Percentiles rank a stretch among this genome's conserved stretches.
Conservation (phyloP, 2,329 filamentous ascomycete genomes). For the Fusarium illudens region DNA sequence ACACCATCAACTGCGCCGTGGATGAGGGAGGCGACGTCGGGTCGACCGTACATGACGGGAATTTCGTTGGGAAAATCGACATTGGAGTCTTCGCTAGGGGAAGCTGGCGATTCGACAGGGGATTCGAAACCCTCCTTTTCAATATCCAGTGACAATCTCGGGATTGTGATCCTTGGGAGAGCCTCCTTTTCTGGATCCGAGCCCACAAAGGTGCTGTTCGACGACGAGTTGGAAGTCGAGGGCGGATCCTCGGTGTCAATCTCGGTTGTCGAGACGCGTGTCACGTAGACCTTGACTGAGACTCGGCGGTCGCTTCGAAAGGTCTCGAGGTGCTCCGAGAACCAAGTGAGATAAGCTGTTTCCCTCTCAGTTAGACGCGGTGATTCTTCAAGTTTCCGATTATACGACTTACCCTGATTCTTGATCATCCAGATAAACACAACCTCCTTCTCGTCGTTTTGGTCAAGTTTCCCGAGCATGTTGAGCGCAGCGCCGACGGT, state of each 20-base stretch:
- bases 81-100: background rate
- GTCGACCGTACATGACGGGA: conserved; percentile 46
- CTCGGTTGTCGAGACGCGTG: conserved; percentile 34
- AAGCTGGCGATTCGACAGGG: conserved; percentile 4
- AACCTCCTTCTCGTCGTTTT: conserved; percentile 39
- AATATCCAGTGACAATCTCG: conserved; percentile 7
- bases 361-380: background rate
- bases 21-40: conserved; percentile 50
- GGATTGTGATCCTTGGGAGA: conserved; percentile 1
- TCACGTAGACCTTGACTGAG: conserved; percentile 48
- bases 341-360: conserved; percentile 51
- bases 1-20: conserved; percentile 42
- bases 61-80: conserved; percentile 20
- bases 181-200: conserved; percentile 22
- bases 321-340: conserved; percentile 46
- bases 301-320: conserved; percentile 45
- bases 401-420: conserved; percentile 44
- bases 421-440: conserved; percentile 54
- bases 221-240: conserved; percentile 22
- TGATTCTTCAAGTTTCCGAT: accelerated
- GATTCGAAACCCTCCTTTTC: conserved; percentile 32
- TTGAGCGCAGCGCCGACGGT: conserved; percentile 52
- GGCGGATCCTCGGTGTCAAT: conserved; percentile 6
- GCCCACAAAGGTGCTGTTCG: conserved; percentile 1
- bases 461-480: conserved; percentile 44